Percentiles rank a stretch among this genome's conserved stretches.
These are phyloP conservation scores for Castanea crenata DNA, from an alignment of 306 rosid species.

Conservation along the genomic window DNA sequence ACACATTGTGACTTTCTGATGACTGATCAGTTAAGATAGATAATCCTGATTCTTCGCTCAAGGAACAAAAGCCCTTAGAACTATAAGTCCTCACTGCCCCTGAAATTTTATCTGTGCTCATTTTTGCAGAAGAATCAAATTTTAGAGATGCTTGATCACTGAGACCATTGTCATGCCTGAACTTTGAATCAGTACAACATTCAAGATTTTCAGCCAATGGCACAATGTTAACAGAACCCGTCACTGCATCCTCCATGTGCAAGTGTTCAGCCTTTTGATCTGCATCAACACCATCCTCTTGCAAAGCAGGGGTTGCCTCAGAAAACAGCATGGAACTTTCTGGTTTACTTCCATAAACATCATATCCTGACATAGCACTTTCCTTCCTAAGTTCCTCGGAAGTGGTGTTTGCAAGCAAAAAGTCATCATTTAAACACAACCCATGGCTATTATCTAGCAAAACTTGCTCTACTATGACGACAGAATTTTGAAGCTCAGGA, in stretches of 20 bases:
- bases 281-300: constrained; percentile 26
- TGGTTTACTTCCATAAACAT: constrained; percentile 19
- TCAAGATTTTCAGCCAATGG: constrained; percentile 25
- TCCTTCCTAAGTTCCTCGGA: constrained; percentile 31
- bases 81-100: constrained; percentile 18
- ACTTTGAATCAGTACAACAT: constrained; percentile 15
- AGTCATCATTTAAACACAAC: constrained; percentile 26
- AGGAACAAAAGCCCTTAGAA: constrained; percentile 27
- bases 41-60: constrained; percentile 23
- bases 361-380: constrained; percentile 22
- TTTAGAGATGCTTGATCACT: constrained; percentile 17
- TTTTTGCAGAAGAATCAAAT: constrained; percentile 22
- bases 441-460: constrained; percentile 13
- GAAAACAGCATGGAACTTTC: constrained; percentile 18
- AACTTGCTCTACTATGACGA: constrained; percentile 23
- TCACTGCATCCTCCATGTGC: constrained; percentile 21
- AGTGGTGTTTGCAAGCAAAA: constrained; percentile 25
- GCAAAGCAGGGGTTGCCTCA: constrained; percentile 21
- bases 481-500: constrained; percentile 33
- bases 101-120: constrained; percentile 21
- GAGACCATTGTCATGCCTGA: constrained; percentile 4
- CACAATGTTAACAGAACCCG: constrained; percentile 21
- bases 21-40: constrained; percentile 23
- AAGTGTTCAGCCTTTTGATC: constrained; percentile 24
- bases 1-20: constrained; percentile 14